Evolutionary conservation across 352 stramenopile species (phyloP), one percentile per base, ranked within the genome.

Genomic region (Phytophthora tubulina): DNA sequence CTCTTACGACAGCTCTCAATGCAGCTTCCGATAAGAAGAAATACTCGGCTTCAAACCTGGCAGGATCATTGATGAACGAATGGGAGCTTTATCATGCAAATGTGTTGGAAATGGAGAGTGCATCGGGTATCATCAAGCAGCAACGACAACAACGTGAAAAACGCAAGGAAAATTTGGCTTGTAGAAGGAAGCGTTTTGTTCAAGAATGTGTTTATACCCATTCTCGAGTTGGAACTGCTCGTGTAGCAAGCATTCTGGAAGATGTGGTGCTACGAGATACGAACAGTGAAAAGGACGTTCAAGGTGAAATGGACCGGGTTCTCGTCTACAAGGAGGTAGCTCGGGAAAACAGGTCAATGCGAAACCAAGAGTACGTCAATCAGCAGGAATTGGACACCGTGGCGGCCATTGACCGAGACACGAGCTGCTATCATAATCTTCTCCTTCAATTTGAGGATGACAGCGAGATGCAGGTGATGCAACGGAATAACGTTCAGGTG

Each of bases 311-410:
- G 45, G 65, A 70, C n/a, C 78, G 81, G 36, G 82, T 94, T 32
- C 38, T 90, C 6, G 49, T 80, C 9, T 96, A 90, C 81, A 93
- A 92, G 51, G 75, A 90, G 27, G 76, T 96, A 54, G 80, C 77
- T 39, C 66, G 63, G 0, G 85, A 91, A 67, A 96, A 96, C 45
- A 75, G 86, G 10, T 54, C 63, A 8, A 73, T 78, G 50, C 84
- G 86, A 7, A 70, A 80, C 35, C 63, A 73, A 58, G 73, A 79
- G 30, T 94, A 96, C 50, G 52, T 67, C 3, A 78, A 81, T 13
- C 86, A 91, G 31, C 65, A 81, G 10, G 73, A 85, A 38, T 66
- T 72, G 17, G 86, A 94, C 46, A 61, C 49, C 1, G 49, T 80
- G 9, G 70, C 80, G 14, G 76, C 78, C 13, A 71, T 93, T 15